phyloP scores from a whole-genome alignment of 169 alveolate species.

The Plasmodium gaboni region DNA sequence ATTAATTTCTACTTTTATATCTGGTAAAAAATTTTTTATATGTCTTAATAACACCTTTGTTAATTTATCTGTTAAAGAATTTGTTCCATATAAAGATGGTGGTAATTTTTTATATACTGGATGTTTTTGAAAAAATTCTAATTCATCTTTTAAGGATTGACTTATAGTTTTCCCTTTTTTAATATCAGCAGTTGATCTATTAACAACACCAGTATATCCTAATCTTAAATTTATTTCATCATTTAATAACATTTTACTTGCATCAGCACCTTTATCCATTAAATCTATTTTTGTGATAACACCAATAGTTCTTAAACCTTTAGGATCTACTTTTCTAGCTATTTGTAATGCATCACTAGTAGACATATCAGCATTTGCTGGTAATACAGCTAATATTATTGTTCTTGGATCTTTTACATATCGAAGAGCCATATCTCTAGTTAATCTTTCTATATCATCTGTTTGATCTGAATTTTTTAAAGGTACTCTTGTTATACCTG shows the following conservation, averaged over 20 bases:
- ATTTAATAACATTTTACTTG: slow-evolving; percentile 95
- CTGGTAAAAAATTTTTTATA: slow-evolving; percentile 96
- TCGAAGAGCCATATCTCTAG: slow-evolving; percentile 94
- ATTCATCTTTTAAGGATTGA: slow-evolving; percentile 94
- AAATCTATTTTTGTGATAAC: slow-evolving; percentile 97
- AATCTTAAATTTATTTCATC: slow-evolving; percentile 96
- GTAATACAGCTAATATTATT: slow-evolving; percentile 96
- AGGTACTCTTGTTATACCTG: slow-evolving; percentile 99
- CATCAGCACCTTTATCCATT: slow-evolving; percentile 99
- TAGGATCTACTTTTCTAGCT: slow-evolving; percentile 97
- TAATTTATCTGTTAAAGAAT: slow-evolving; percentile 94
- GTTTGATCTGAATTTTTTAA: slow-evolving; percentile 96
- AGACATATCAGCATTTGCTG: slow-evolving; percentile 98
- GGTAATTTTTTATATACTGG: slow-evolving; percentile 95
- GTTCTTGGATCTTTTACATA: slow-evolving; percentile 97
- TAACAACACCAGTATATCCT: slow-evolving; percentile 98
- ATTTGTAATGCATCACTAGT: slow-evolving; percentile 97
- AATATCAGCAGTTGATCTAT: slow-evolving; percentile 94
- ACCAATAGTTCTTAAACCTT: slow-evolving; percentile 97
- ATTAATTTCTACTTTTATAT: slow-evolving; percentile 92
- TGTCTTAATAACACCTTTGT: slow-evolving; percentile 96
- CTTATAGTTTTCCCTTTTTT: slow-evolving; percentile 91
- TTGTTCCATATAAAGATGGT: slow-evolving; percentile 95
- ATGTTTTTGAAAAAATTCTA: slow-evolving; percentile 93
- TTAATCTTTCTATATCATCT: slow-evolving; percentile 95